Base-by-base conservation (phyloP, 108 stramenopile genomes). In the Cyclostephanos tholiformis region DNA sequence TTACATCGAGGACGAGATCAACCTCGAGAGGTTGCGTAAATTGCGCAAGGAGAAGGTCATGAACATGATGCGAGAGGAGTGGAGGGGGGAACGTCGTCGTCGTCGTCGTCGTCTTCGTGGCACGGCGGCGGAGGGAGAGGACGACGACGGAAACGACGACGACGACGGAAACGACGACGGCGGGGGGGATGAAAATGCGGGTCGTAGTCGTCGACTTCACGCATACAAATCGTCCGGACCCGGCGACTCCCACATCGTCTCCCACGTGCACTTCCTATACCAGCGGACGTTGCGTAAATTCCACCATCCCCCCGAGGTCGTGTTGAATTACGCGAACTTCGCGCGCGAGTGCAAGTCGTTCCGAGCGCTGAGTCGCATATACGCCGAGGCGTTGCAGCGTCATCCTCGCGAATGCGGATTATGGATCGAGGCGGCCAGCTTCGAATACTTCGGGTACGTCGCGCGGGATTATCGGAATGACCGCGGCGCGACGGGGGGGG, bases 351-450 rank as follows among this genome's bases (percentile, higher is more conserved):
- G 60, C 38, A 77, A 84, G 62, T 82, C 85, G 26, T 89, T 79
- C 60, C 72, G 75, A 16, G 67, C 69, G 46, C 62, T 95, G 55
- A 68, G 84, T 27, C 65, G 77, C 13, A 79, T 95, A 10, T 93
- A 91, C 69, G 88, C 94, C 27, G 85, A 90, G 80, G 94, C 87
- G 10, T 67, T 95, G 72, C 90, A 91, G 73, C 58, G 85, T 16
- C 88, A 90, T 79, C 94, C 94, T 6, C 82, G 88, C 11, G 77
- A 91, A 27, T 65, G 72, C 32, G 90, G 89, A n/a, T 67, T 92
- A 55, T 95, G 94, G 94, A 88, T 91, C 58, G 89, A 91, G 68
- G 87, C 91, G 23, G 90, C 94, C 6, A 89, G 89, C 27, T 82
- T 90, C 68, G 94, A 95, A 63, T 95, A 87, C 63, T 95, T 95